These are phyloP conservation scores for Suillus hirtellus DNA, from an alignment of 768 basidiomycete genomes.

Conservation along the genomic window DNA sequence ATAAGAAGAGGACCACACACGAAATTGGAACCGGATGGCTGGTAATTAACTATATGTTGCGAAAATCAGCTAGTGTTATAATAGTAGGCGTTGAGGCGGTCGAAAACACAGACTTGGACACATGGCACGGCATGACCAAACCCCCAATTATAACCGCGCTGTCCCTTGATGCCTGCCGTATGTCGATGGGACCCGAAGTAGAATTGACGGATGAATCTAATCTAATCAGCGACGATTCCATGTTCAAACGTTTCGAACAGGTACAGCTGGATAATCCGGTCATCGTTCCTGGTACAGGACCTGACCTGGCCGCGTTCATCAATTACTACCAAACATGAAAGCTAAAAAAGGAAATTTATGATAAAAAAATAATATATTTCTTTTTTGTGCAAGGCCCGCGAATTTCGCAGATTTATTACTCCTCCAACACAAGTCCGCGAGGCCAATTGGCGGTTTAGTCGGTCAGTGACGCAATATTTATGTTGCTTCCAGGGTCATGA, in stretches of 20 bases:
- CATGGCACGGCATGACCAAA: constrained; percentile 10
- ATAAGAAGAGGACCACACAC: constrained; percentile 8
- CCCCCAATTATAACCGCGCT: constrained; percentile 12
- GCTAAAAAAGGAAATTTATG: not conserved
- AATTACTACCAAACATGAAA: not conserved
- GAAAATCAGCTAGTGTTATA: constrained; percentile 1
- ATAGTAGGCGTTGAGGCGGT: constrained; percentile 8
- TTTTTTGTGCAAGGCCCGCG: not conserved
- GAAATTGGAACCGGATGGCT: not conserved
- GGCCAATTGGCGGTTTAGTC: too few species aligned
- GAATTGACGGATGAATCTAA: constrained; percentile 6
- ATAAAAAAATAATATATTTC: not conserved
- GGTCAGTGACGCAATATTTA: not conserved
- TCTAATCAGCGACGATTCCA: constrained; percentile 1
- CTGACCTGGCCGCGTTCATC: too few species aligned
- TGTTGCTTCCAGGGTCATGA: not conserved
- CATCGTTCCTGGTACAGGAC: not conserved
- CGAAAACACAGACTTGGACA: constrained; percentile 9
- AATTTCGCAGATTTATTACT: not conserved
- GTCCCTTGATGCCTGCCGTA: constrained; percentile 1
- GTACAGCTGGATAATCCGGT: too few species aligned
- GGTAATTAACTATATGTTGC: not conserved
- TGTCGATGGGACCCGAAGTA: constrained; percentile 4
- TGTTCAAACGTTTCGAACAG: too few species aligned
- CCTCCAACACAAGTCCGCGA: not conserved